Evolutionary conservation across 176 grass and related monocot genomes (phyloP), one percentile per base, ranked within the genome.

Genomic region (Ananas comosus): DNA sequence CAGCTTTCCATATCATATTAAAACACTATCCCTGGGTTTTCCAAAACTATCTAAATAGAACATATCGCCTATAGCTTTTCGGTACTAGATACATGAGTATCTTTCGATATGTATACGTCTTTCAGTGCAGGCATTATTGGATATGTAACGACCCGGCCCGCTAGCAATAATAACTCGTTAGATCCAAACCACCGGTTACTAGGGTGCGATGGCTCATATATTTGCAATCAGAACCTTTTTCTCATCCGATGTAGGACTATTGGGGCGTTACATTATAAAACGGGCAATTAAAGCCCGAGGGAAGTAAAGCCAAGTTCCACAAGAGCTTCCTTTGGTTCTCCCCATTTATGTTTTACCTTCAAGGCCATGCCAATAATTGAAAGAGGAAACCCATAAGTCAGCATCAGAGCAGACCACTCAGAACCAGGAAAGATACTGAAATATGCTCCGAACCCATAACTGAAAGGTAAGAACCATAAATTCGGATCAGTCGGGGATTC

Each of bases 351-450:
- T 66, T n/a, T 61, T 48, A 80, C 89, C 94, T 97, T 97, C 67
- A 97, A 80, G 50, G 94, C 94, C 94, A 97, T 93, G 78, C 94
- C 94, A 23, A 97, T 97, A 79, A 97, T 90, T 57, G 82, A 72
- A 69, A 97, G 84, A 70, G 94, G 94, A 83, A 97, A 97, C 33
- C 94, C 94, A 48, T 97, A 97, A 25, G 94, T 97, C 10, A 97
- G 84, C 75, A 97, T 87, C 57, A 97, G 53, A 49, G 94, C 94
- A 12, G 94, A 97, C 89, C 94, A 97, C 63, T 93, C 94, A 0
- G 94, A 97, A 23, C 89, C 94, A 13, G 94, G 87, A n/a, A 97
- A 78, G 73, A 97, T 77, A 73, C 68, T 90, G 87, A 97, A 97
- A 82, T 97, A 97, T 66, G 94, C 90, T 51, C 89, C 86, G 29